Base-by-base conservation (phyloP, 306 rosid species). In the Malus sylvestris region DNA sequence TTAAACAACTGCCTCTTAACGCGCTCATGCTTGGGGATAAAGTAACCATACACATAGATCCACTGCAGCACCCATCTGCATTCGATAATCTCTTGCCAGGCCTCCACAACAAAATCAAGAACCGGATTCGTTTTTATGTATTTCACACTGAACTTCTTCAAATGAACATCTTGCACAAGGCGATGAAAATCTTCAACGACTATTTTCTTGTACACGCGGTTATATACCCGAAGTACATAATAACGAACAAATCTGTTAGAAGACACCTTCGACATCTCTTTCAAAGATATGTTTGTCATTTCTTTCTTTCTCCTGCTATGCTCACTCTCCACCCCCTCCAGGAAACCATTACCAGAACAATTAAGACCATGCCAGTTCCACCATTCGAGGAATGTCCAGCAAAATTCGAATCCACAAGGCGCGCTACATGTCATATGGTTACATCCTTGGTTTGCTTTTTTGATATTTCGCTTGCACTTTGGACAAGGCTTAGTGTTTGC, bases 401-500 rank as follows among this genome's bases (percentile, higher is more conserved):
- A 93, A 86, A 91, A 93, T 76, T 93, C 93, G 73, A 87, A 87
- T 84, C 82, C 86, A 78, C 96, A 93, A 40, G 97, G 97, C 18
- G 93, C 91, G 6, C 90, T 87, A 71, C 98, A 91, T 33, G 89
- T 89, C 95, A 93, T 93, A 82, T 93, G 98, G 91, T 88, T 91
- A 82, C 98, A 93, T 18, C 98, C 96, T 68, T 86, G 91, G 82
- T 33, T 33, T 33, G 84, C 88, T 71, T 93, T 93, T 82, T 93
- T 96, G 64, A 93, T 93, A 6, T 94, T 89, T 55, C 96, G 87
- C 91, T 89, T 88, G 93, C 98, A 93, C 78, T 89, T 83, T 42
- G 98, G 98, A 80, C 98, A 93, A 4, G 98, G 91, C 86, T 93
- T 91, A 70, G 98, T 89, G 79, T 91, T 89, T 35, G 89, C 98